phyloP scores from a whole-genome alignment of 192 early-diverging fungal species.

The Rhizophagus clarus region DNA sequence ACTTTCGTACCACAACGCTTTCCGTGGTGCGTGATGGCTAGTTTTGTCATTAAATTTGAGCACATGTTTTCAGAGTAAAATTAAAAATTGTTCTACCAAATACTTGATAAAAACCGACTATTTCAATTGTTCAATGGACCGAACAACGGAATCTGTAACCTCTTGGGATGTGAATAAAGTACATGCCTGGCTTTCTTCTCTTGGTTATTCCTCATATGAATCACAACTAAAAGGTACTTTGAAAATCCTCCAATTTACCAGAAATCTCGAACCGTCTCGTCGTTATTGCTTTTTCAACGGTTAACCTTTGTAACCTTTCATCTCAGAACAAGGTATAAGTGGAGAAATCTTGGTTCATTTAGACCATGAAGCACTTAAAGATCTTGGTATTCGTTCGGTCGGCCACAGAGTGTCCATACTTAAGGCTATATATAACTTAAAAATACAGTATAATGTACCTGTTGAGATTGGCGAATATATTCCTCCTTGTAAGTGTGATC shows the following conservation, averaged over 20 bases:
- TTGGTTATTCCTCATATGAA: conserved; percentile 59
- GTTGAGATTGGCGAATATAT: conserved; percentile 85
- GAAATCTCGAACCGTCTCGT: not conserved
- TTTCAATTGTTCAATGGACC: not conserved
- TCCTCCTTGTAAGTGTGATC: conserved; percentile 62
- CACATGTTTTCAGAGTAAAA: too few relatives aligned
- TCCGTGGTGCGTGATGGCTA: too few relatives aligned
- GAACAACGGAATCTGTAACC: conserved; percentile 48
- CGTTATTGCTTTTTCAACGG: not conserved
- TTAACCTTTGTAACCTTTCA: not conserved
- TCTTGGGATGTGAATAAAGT: conserved; percentile 61
- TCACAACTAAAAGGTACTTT: conserved; percentile 57
- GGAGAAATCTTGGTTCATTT: conserved; percentile 87
- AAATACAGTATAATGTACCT: conserved; percentile 76
- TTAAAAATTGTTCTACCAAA: too few relatives aligned
- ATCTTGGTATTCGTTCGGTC: conserved; percentile 81
- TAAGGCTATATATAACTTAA: conserved; percentile 84
- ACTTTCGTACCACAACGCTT: too few relatives aligned
- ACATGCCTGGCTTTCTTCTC: conserved; percentile 52
- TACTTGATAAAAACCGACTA: not conserved
- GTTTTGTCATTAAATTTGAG: too few relatives aligned
- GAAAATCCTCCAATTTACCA: not conserved
- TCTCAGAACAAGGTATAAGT: conserved; percentile 82
- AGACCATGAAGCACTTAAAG: conserved; percentile 89
- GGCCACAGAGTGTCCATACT: conserved; percentile 90